Percentiles rank a stretch among this genome's conserved stretches.
Conservation (phyloP, 2,329 filamentous ascomycete genomes). For the Colletotrichum sidae region DNA sequence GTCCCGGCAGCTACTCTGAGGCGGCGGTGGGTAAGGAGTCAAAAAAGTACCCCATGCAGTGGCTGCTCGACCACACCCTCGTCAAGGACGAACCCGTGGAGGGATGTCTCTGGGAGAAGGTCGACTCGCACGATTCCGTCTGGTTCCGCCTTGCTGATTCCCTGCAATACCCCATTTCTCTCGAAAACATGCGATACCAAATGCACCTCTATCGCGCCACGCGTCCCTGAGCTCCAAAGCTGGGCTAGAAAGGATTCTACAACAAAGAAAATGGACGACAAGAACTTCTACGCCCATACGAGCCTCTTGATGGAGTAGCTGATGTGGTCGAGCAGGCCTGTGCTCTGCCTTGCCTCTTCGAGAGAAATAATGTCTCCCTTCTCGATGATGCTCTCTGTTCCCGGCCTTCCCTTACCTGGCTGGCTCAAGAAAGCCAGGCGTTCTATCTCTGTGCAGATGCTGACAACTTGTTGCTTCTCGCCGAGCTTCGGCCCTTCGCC, state of each 20-base stretch:
- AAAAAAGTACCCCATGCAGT: slow-evolving; percentile 90
- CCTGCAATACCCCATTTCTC: slow-evolving; percentile 81
- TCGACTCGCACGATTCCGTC: slow-evolving; percentile 79
- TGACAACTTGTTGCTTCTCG: slow-evolving; percentile 67
- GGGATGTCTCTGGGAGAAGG: slow-evolving; percentile 74
- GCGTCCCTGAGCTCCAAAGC: slow-evolving; percentile 12
- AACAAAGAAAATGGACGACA: slow-evolving; percentile 1
- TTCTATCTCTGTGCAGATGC: slow-evolving; percentile 82
- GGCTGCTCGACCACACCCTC: slow-evolving; percentile 87
- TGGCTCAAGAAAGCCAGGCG: slow-evolving; percentile 67
- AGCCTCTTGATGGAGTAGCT: slow-evolving; percentile 93
- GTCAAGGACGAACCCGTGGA: slow-evolving; percentile 50
- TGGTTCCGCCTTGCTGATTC: slow-evolving; percentile 83
- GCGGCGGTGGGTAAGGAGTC: slow-evolving; percentile 73
- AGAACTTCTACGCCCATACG: slow-evolving; percentile 75
- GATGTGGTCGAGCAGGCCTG: slow-evolving; percentile 85
- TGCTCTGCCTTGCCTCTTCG: slow-evolving; percentile 87
- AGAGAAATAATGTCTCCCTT: slow-evolving; percentile 82
- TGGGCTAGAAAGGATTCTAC: slow-evolving; percentile 6
- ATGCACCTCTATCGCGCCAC: slow-evolving; percentile 78
- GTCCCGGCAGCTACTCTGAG: slow-evolving; percentile 92
- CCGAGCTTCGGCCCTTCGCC: slow-evolving; percentile 59
- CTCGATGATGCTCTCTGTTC: slow-evolving; percentile 60
- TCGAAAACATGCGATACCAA: slow-evolving; percentile 97
- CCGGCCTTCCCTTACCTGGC: slow-evolving; percentile 53